Percentiles rank a stretch among this genome's conserved stretches.
These are phyloP conservation scores for Elymus sibiricus DNA, from an alignment of 176 grass and related monocot genomes.

Conservation along the genomic window DNA sequence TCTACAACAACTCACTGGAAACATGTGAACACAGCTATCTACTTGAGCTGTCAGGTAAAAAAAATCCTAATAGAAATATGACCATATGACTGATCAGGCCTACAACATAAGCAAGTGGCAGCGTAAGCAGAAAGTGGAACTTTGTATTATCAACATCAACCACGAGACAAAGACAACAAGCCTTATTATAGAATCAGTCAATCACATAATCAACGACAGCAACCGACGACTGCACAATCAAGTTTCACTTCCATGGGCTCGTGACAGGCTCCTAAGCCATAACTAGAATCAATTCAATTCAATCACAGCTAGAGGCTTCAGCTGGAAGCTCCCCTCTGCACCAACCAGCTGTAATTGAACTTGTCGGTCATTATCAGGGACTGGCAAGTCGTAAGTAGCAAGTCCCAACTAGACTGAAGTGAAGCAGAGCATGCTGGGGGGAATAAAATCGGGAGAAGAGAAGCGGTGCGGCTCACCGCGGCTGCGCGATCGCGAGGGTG, in stretches of 20 bases:
- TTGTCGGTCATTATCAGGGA: slow-evolving; percentile 31
- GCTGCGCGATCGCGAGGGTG: slow-evolving; percentile 65
- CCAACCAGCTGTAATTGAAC: slow-evolving; percentile 14
- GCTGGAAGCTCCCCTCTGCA: neutral
- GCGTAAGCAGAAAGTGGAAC: neutral
- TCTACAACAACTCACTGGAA: neutral
- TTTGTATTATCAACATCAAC: slow-evolving; percentile 20
- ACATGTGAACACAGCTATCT: neutral
- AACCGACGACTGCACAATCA: slow-evolving; percentile 10
- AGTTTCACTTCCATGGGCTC: slow-evolving; percentile 2
- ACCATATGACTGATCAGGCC: neutral
- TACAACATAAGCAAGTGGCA: neutral
- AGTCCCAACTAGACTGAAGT: neutral
- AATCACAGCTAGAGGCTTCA: neutral
- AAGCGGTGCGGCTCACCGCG: slow-evolving; percentile 36
- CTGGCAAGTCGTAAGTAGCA: neutral
- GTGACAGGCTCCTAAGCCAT: slow-evolving; percentile 4
- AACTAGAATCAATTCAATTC: neutral
- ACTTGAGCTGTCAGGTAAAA: neutral
- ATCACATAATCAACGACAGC: neutral
- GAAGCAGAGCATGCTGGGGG: slow-evolving; percentile 14
- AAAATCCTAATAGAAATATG: neutral
- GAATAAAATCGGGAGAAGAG: neutral
- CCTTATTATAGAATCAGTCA: slow-evolving; percentile 11
- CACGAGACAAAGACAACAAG: slow-evolving; percentile 7